Percentiles rank a stretch among this genome's conserved stretches.
Evolutionary conservation across 352 stramenopile genomes (phyloP).

Genomic region (Pythium monospermum): DNA sequence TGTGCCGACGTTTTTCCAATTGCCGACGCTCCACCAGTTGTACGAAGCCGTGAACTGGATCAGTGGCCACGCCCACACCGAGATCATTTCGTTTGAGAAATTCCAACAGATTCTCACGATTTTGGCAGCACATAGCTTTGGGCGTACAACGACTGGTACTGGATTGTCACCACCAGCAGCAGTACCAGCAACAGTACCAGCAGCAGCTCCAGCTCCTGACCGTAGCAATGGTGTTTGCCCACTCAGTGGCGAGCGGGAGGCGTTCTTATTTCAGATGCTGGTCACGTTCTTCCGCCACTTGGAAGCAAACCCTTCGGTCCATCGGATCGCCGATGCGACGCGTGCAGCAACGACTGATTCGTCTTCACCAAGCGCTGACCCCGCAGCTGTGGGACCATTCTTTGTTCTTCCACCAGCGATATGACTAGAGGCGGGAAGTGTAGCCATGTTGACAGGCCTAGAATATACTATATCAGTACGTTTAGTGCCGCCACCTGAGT

Average conservation of each 20-base stretch:
- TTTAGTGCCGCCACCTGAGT: too few relatives aligned
- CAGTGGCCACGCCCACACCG: constrained; percentile 50
- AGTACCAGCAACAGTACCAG: too few relatives aligned
- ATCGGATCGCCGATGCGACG: constrained; percentile 3
- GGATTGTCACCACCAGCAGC: too few relatives aligned
- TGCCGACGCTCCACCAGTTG: constrained; percentile 42
- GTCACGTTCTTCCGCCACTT: constrained; percentile 5
- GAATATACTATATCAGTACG: too few relatives aligned
- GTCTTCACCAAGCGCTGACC: too few relatives aligned
- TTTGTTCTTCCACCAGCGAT: too few relatives aligned
- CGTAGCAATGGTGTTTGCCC: not conserved
- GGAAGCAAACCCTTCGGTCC: constrained; percentile 6
- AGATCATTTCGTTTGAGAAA: constrained; percentile 67
- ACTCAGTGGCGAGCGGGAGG: constrained; percentile 3
- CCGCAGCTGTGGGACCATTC: too few relatives aligned
- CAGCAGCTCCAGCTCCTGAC: too few relatives aligned
- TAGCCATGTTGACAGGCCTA: too few relatives aligned
- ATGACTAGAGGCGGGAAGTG: too few relatives aligned
- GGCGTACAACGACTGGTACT: too few relatives aligned
- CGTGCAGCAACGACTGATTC: too few relatives aligned
- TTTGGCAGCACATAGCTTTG: constrained; percentile 16
- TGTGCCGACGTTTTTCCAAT: constrained; percentile 12
- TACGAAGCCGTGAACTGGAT: constrained; percentile 67
- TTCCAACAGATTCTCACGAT: constrained; percentile 46
- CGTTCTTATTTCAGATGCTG: constrained; percentile 2